Base-by-base conservation (phyloP, 73 alveolate species). In the Loxodes magnus region DNA sequence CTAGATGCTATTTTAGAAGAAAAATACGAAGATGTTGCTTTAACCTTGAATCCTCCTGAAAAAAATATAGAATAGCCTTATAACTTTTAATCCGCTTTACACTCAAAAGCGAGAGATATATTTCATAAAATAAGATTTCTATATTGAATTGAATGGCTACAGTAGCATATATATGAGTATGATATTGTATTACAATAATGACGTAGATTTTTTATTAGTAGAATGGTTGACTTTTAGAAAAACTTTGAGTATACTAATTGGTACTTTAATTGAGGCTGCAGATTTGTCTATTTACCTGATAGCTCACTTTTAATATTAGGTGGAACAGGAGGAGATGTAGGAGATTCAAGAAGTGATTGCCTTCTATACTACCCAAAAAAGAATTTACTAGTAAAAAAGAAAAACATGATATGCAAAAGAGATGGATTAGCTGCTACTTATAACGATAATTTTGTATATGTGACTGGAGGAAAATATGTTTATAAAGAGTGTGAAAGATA, bases 201-300 rank as follows among this genome's bases (percentile, higher is more conserved):
- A 2, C 9, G 12, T 7, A 9, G 21, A 7, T 1, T 39, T 17
- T 17, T 17, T 17, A 39, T 39, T 10, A 10, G 9, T 1, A 39
- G 21, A 17, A n/a, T 39, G 7, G 21, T 7, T 39, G 53, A 39
- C 9, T 39, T 39, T 39, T 39, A 17, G 7, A 39, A 12, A 1
- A 2, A 9, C 7, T n/a, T n/a, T n/a, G 53, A 39, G 15, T 7
- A 10, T 10, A 10, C 53, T 39, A 7, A 10, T 0, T 39, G 53
- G 50, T 17, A 10, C 21, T 39, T 39, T 39, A 39, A 39, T 19
- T 39, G 53, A 30, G 53, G 53, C 7, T 9, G 53, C 53, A 39
- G 53, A 39, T 17, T 39, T 0, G 53, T 15, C 1, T 39, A 39
- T 2, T 9, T 15, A 9, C 53, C 53, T 17, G 43, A 33, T 33